Evolutionary conservation across 2,329 filamentous ascomycete species (phyloP).

Genomic region (Xylaria sp.): DNA sequence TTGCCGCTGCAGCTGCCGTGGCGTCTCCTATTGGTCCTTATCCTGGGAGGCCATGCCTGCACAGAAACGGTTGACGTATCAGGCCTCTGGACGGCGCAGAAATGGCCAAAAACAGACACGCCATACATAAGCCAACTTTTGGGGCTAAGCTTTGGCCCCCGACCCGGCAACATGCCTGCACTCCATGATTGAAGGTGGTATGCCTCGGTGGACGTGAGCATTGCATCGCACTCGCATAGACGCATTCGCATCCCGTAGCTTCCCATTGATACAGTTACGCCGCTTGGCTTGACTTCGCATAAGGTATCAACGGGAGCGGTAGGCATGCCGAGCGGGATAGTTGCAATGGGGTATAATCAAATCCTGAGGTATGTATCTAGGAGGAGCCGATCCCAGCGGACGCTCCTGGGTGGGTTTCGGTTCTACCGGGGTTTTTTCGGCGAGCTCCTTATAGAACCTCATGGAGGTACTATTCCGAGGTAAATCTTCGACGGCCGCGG

Average conservation of each 20-base stretch:
- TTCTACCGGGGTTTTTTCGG: not conserved
- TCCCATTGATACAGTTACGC: not conserved
- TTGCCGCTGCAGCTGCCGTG: slow-evolving; percentile 22
- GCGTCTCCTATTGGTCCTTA: slow-evolving; percentile 24
- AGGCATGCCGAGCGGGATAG: not conserved
- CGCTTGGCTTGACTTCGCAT: slow-evolving; percentile 12
- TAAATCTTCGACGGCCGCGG: not conserved
- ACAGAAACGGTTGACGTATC: slow-evolving; percentile 37
- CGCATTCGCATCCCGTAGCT: slow-evolving; percentile 15
- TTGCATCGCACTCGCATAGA: slow-evolving; percentile 11
- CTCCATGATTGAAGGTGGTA: slow-evolving; percentile 6
- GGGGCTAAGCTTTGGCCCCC: slow-evolving; percentile 25
- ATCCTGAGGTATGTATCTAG: slow-evolving; percentile 6
- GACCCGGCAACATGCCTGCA: not conserved
- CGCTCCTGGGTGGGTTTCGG: not conserved
- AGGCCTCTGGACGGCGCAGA: slow-evolving; percentile 23
- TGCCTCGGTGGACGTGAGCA: not conserved
- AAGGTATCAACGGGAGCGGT: not conserved
- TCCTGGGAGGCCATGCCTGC: not conserved
- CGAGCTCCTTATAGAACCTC: slow-evolving; percentile 8
- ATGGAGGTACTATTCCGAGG: not conserved
- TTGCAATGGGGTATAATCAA: slow-evolving; percentile 13
- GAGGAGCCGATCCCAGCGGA: slow-evolving; percentile 9
- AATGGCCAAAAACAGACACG: slow-evolving; percentile 30
- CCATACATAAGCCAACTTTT: slow-evolving; percentile 16